Base-by-base conservation (phyloP, 2,329 filamentous ascomycete species). In the Cercospora citrullina region DNA sequence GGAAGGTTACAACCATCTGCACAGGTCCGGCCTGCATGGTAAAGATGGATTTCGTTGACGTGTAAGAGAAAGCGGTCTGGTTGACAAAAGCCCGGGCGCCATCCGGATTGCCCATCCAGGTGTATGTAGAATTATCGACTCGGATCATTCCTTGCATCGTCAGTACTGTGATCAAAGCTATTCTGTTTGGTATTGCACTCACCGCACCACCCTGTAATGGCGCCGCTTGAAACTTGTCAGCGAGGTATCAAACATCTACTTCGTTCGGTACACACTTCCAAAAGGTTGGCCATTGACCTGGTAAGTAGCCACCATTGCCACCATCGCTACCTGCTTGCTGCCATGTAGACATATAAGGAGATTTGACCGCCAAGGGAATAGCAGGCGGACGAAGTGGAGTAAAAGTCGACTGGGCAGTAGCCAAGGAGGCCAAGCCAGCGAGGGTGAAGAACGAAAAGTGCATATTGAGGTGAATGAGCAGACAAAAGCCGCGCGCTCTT, bases 301-400 rank as follows among this genome's bases (percentile, higher is more conserved):
- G 85, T 23, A 93, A 82, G 68, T 90, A 86, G 1, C 89, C 89
- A 28, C 88, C 88, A 74, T 89, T 87, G 12, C 86, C 85, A 23
- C 85, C 86, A 76, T 87, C 83, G 33, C 82, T 86, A 1, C 88
- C 88, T 9, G 85, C 75, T 66, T 86, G 80, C 42, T 90, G 82
- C 89, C 90, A 92, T 23, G 87, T 86, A 75, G 87, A 92, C 26
- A 93, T 79, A 72, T 93, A 94, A 0, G 91, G 91, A 14, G 88
- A 90, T 69, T 87, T 88, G 51, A 93, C 91, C 58, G 90, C 90
- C 42, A 94, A 79, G n/a, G 91, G 91, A 36, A 91, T 83, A 1
- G 90, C 85, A 18, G 90, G 90, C 55, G 89, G 89, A 2, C 88
- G 84, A 33, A 87, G 85, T 31, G 89, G 89, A 39, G 80, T 83